These are phyloP conservation scores for Aspergillus sp. DNA, from an alignment of 2,329 filamentous ascomycete species.

Conservation along the genomic window DNA sequence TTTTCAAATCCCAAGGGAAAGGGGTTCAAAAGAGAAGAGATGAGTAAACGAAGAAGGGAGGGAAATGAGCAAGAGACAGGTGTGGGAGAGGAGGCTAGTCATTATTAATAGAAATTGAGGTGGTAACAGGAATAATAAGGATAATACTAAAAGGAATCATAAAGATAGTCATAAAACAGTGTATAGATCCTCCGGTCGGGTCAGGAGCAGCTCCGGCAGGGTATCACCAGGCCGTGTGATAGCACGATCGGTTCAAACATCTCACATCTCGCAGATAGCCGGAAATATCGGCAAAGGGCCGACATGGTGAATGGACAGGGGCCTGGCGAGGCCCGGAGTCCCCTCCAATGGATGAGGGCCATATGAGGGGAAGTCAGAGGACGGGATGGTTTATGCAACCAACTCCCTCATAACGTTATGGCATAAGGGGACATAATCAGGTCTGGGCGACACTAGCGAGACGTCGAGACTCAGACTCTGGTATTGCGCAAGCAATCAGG, in stretches of 20 bases:
- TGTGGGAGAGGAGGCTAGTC: background rate
- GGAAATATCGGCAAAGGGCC: background rate
- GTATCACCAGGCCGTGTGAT: background rate
- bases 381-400: background rate
- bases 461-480: background rate
- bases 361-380: background rate
- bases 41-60: background rate
- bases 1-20: background rate
- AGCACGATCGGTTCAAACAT: background rate
- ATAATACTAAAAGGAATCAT: background rate
- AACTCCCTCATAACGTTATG: background rate
- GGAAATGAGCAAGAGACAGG: background rate
- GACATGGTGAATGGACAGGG: background rate
- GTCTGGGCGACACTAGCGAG: background rate
- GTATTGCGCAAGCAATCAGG: too few relatives aligned
- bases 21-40: background rate
- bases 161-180: background rate
- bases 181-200: background rate
- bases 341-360: background rate
- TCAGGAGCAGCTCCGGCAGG: background rate
- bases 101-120: background rate
- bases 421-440: background rate
- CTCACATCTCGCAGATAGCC: background rate
- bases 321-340: background rate
- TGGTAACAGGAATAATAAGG: background rate